Base-by-base conservation (phyloP, 495 filamentous ascomycete species). In the Talaromyces wortmannii region DNA sequence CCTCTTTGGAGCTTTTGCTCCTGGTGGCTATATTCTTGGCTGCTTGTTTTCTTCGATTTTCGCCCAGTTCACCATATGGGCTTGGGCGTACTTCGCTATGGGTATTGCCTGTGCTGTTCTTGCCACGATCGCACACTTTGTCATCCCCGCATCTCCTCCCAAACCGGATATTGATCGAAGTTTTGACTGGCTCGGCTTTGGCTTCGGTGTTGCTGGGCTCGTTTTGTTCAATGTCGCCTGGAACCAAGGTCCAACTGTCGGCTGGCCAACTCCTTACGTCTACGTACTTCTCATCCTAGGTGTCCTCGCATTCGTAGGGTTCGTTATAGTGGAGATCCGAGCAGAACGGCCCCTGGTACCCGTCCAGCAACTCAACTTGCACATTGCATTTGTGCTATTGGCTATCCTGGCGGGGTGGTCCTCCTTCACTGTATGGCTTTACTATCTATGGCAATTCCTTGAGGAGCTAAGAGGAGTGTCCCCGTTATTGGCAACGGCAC, bases 61-160 rank as follows among this genome's bases (percentile, higher is more conserved):
- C n/a, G 68, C 78, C 4, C 66, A 81, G 31, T 57, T 76, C 5
- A 74, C 70, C 3, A 83, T 78, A 76, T 89, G 85, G 86, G 80
- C 79, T 1, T 89, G 86, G 86, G 71, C 78, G 0, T 89, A 79
- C 60, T 89, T 78, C 79, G 66, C 70, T 4, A 72, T 81, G 52
- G 74, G 71, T 3, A 75, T 83, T 52, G 66, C 76, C 11, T 74
- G 74, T 16, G 51, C 69, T 0, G 52, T 71, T 65, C 23, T 60
- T 82, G 5, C 7, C 82, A 2, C 70, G 84, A 83, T 0, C 67
- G 68, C 1, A 62, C 77, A 0, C 78, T 86, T 54, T 67, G 73
- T 0, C 65, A 83, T 52, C 80, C 82, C 30, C 56, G 67, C 15
- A 65, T 63, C 11, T 60, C 63, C 2, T 54, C 61, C 55, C 61